Percentiles rank a stretch among this genome's conserved stretches.
phyloP scores from a whole-genome alignment of 495 filamentous ascomycete species.

The Aspergillus diversus region DNA sequence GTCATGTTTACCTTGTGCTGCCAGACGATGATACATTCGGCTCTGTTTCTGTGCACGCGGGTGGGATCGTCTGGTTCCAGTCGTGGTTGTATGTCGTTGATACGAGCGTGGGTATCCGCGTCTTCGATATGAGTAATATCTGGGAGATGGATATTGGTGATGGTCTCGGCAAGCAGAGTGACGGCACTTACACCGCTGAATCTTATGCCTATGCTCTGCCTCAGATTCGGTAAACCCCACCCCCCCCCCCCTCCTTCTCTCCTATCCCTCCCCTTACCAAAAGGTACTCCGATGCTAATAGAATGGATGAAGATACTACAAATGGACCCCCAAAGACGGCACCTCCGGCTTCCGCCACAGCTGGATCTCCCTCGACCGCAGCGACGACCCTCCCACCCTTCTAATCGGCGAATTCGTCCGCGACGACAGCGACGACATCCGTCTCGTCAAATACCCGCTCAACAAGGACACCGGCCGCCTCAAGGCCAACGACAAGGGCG shows the following conservation, averaged over 20 bases:
- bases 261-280: not conserved
- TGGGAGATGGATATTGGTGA: slow-evolving; percentile 37
- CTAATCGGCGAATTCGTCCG: slow-evolving; percentile 26
- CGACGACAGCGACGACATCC: slow-evolving; percentile 13
- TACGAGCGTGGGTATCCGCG: slow-evolving; percentile 33
- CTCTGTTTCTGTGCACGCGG: slow-evolving; percentile 35
- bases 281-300: not conserved
- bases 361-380: slow-evolving; percentile 29
- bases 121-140: slow-evolving; percentile 37
- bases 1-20: slow-evolving; percentile 42
- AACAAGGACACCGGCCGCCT: slow-evolving; percentile 21
- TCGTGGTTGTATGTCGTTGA: slow-evolving; percentile 39
- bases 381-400: slow-evolving; percentile 25
- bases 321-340: too few species aligned
- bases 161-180: slow-evolving; percentile 27
- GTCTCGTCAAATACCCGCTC: slow-evolving; percentile 29
- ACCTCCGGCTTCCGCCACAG: slow-evolving; percentile 29
- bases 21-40: slow-evolving; percentile 33
- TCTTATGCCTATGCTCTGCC: slow-evolving; percentile 35
- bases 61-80: slow-evolving; percentile 42
- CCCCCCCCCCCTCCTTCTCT: not conserved
- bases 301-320: too few species aligned
- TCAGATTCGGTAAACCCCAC: slow-evolving; percentile 31
- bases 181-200: slow-evolving; percentile 32
- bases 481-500: slow-evolving; percentile 16